Evolutionary conservation across 306 rosid species (phyloP), one percentile per base, ranked within the genome.

Genomic region (Acacia crassicarpa): DNA sequence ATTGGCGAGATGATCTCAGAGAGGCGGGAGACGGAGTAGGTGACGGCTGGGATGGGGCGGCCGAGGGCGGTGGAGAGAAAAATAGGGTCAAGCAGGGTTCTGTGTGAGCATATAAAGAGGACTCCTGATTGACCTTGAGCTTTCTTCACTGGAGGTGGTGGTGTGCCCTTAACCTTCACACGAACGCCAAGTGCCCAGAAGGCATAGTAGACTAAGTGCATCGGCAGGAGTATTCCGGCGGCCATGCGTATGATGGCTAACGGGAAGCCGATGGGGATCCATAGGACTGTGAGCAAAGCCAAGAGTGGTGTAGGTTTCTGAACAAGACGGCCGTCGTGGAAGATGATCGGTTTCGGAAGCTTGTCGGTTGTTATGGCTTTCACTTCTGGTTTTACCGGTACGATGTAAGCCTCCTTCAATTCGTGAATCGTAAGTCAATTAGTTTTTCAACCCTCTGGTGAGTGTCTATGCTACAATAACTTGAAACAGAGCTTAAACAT

Each of bases 321-420:
- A 4, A 93, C 94, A 0, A 95, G 83, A 3, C 98, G 90, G 3
- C 98, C 98, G 38, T 95, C 98, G 54, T 93, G 97, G 84, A 95
- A 95, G 54, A 95, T 88, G 5, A 95, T 85, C 0, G 97, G 98
- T 75, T 93, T 95, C 9, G 93, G 95, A 0, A 95, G 93, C 82
- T 90, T 91, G 9, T 91, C 91, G 0, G 32, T 66, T 20, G 85
- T 75, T 16, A 92, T 92, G 9, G 89, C 83, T 73, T 88, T 86
- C 9, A 89, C 84, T 8, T 84, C 82, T 22, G 88, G 86, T 3
- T 72, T 80, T 0, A 85, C 27, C 48, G 90, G 86, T 4, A 95
- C 98, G 38, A 93, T 81, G 85, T 89, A 95, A 23, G 89, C 87
- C 56, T 93, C 97, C 94, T 92, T 82, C 84, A 86, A 11, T 23